Percentiles rank a stretch among this genome's conserved stretches.
phyloP scores from a whole-genome alignment of 768 basidiomycete genomes.

The Leccinellum rugosiceps region DNA sequence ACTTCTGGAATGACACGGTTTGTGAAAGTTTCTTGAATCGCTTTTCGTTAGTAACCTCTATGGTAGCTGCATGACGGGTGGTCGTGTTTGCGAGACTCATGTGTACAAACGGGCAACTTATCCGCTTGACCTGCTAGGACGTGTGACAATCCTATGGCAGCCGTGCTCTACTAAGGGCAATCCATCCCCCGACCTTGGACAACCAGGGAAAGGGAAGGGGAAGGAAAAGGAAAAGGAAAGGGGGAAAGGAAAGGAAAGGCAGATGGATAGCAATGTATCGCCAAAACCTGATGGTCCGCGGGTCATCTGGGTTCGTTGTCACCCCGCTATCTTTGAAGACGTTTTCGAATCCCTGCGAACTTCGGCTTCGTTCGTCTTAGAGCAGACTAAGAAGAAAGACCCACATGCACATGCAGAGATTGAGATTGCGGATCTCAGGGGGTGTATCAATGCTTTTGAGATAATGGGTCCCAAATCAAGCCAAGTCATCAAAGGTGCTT shows the following conservation, averaged over 20 bases:
- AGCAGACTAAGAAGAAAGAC: conserved; percentile 29
- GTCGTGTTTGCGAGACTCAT: conserved; percentile 61
- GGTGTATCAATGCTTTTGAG: conserved; percentile 78
- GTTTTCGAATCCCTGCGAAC: conserved; percentile 50
- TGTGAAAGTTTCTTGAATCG: neutral
- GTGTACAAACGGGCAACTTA: conserved; percentile 62
- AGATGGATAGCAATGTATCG: conserved; percentile 17
- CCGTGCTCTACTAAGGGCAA: conserved; percentile 27
- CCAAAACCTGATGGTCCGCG: conserved; percentile 28
- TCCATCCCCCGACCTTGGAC: neutral
- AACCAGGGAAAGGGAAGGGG: conserved; percentile 10
- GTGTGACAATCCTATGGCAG: conserved; percentile 73
- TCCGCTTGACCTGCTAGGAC: conserved; percentile 70
- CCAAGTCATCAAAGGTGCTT: conserved; percentile 65
- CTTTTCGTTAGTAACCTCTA: conserved; percentile 1
- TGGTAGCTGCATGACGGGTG: conserved; percentile 61
- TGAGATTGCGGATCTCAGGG: conserved; percentile 69
- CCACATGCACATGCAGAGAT: conserved; percentile 35
- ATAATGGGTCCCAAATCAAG: conserved; percentile 84
- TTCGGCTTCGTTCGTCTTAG: conserved; percentile 50
- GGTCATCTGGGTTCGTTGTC: conserved; percentile 71
- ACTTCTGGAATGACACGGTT: conserved; percentile 64
- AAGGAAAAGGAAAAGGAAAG: conserved; percentile 5
- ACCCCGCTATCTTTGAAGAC: conserved; percentile 67
- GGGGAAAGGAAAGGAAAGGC: conserved; percentile 33